A percentile compares a stretch with the other conserved stretches of the same genome.
These are phyloP conservation scores for Halenospora varia DNA, from an alignment of 495 filamentous ascomycete species.

Conservation along the genomic window DNA sequence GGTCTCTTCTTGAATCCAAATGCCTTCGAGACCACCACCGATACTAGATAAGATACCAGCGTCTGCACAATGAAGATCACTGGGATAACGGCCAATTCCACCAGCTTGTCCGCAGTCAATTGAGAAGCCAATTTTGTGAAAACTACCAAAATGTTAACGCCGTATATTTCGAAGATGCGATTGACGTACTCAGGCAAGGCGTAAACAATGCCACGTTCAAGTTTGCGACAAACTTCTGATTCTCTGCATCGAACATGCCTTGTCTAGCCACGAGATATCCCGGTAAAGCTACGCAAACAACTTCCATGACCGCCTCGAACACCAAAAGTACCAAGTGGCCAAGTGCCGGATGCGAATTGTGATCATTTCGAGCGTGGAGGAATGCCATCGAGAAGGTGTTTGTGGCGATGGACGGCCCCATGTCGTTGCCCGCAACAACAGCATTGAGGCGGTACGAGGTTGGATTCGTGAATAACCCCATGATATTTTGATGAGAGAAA, in stretches of 20 bases:
- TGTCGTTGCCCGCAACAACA: constrained; percentile 39
- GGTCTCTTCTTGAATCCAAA: constrained; percentile 80
- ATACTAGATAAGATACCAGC: constrained; percentile 72
- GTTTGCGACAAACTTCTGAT: constrained; percentile 94
- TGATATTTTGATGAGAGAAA: background rate
- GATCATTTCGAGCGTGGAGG: constrained; percentile 6
- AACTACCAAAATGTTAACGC: constrained; percentile 49
- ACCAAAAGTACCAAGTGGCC: constrained; percentile 78
- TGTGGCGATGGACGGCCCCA: constrained; percentile 27
- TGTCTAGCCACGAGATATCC: constrained; percentile 89
- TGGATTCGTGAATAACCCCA: constrained; percentile 52
- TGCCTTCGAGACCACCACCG: constrained; percentile 61
- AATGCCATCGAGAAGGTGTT: constrained; percentile 8
- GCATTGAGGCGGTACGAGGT: constrained; percentile 57
- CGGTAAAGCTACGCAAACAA: constrained; percentile 89
- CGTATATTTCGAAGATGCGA: background rate
- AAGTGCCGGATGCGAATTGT: constrained; percentile 54
- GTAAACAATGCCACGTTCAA: constrained; percentile 93
- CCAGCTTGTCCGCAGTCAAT: constrained; percentile 82
- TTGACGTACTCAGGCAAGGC: constrained; percentile 81
- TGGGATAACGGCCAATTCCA: constrained; percentile 88
- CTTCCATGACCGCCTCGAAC: constrained; percentile 93
- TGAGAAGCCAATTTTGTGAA: constrained; percentile 98
- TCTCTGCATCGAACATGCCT: constrained; percentile 90
- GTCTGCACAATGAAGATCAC: constrained; percentile 89